These are phyloP conservation scores for Mortierella sp. DNA, from an alignment of 371 early-diverging fungal genomes.

Conservation along the genomic window DNA sequence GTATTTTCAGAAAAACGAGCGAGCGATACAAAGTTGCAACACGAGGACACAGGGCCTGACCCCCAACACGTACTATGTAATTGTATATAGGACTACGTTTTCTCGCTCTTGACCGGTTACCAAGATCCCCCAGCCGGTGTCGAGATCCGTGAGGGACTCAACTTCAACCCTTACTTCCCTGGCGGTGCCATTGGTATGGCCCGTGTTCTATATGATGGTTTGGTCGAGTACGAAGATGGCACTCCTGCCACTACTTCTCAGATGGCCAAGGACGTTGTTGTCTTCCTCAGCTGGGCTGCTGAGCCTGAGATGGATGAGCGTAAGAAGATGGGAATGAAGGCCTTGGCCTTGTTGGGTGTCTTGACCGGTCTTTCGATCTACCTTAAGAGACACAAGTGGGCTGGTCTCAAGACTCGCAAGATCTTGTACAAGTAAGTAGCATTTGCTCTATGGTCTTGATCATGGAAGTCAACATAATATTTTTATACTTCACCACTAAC, in stretches of 20 bases:
- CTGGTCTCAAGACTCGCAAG: conserved; percentile 85
- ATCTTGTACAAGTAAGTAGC: conserved; percentile 51
- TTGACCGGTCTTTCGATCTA: conserved; percentile 77
- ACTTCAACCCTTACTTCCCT: conserved; percentile 98
- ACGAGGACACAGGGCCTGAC: background rate
- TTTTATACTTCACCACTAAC: background rate
- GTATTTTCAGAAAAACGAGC: conserved; percentile 23
- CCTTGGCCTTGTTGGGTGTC: conserved; percentile 66
- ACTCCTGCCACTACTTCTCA: conserved; percentile 98
- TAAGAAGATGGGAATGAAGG: conserved; percentile 96
- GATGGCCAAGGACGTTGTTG: conserved; percentile 97
- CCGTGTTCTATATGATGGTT: conserved; percentile 91
- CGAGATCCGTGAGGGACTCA: conserved; percentile 92
- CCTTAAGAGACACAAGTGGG: conserved; percentile 86
- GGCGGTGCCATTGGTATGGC: conserved; percentile 99
- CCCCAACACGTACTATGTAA: background rate
- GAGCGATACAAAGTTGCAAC: background rate
- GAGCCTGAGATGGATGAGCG: conserved; percentile 98
- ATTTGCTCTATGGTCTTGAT: background rate
- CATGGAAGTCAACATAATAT: background rate
- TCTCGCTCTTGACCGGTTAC: conserved; percentile 95
- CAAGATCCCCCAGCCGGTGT: conserved; percentile 97
- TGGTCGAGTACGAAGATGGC: conserved; percentile 97
- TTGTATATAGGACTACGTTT: conserved; percentile 87
- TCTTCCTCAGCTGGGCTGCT: conserved; percentile 93